These are phyloP conservation scores for Hypomontagnella submonticulosa DNA, from an alignment of 495 filamentous ascomycete genomes.

Conservation along the genomic window DNA sequence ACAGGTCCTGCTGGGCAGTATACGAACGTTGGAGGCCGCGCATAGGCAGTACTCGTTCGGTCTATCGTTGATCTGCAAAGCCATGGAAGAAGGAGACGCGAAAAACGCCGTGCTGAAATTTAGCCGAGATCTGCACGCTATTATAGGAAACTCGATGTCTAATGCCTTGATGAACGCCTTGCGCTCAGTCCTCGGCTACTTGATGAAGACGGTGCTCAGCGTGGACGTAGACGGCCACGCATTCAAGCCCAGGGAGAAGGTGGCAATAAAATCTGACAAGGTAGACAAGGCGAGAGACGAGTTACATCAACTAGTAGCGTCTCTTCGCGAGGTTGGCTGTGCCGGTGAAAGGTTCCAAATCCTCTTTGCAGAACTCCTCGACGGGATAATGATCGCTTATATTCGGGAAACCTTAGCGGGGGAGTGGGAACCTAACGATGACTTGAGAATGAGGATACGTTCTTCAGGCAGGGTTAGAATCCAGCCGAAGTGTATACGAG, in stretches of 20 bases:
- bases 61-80: slow-evolving; percentile 56
- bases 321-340: slow-evolving; percentile 76
- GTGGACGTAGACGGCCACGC: slow-evolving; percentile 51
- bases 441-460: slow-evolving; percentile 34
- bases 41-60: slow-evolving; percentile 62
- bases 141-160: slow-evolving; percentile 72
- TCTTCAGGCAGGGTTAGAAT: slow-evolving; percentile 18
- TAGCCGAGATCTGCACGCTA: slow-evolving; percentile 69
- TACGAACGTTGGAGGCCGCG: slow-evolving; percentile 62
- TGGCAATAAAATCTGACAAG: slow-evolving; percentile 20
- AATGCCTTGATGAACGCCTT: slow-evolving; percentile 64
- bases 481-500: slow-evolving; percentile 64
- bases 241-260: slow-evolving; percentile 21
- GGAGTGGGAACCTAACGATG: slow-evolving; percentile 59
- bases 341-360: slow-evolving; percentile 79
- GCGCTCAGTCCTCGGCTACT: slow-evolving; percentile 61
- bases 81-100: slow-evolving; percentile 45
- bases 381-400: slow-evolving; percentile 73
- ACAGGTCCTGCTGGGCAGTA: slow-evolving; percentile 56
- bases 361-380: slow-evolving; percentile 80
- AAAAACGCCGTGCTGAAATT: slow-evolving; percentile 62
- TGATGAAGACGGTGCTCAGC: slow-evolving; percentile 67
- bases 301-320: slow-evolving; percentile 67
- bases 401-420: slow-evolving; percentile 69
- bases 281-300: slow-evolving; percentile 57